A percentile compares a stretch with the other conserved stretches of the same genome.
These are phyloP conservation scores for Saraca asoca DNA, from an alignment of 331 rosid genomes.

Conservation along the genomic window DNA sequence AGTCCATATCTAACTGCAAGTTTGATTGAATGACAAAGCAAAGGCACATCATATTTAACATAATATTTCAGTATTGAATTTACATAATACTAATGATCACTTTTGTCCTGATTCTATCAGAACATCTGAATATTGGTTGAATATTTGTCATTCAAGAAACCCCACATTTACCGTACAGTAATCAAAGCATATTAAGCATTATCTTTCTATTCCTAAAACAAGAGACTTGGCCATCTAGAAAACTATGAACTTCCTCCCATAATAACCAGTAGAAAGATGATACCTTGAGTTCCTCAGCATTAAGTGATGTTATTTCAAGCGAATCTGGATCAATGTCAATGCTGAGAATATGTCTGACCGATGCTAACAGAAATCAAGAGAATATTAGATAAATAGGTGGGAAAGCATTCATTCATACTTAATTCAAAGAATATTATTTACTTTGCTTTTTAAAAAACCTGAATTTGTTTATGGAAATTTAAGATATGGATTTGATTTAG, in stretches of 20 bases:
- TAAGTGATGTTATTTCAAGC: too few relatives aligned
- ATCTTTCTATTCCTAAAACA: too few relatives aligned
- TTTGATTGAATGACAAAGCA: constrained; percentile 40
- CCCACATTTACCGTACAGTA: too few relatives aligned
- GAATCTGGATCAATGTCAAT: too few relatives aligned
- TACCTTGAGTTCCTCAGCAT: too few relatives aligned
- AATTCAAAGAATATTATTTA: constrained; percentile 1
- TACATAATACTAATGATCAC: constrained; percentile 9
- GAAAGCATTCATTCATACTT: not conserved
- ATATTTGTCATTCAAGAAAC: constrained; percentile 5
- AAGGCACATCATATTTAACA: constrained; percentile 24
- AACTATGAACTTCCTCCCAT: too few relatives aligned
- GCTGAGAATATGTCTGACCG: too few relatives aligned
- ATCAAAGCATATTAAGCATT: too few relatives aligned
- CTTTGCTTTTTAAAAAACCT: not conserved
- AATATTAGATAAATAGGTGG: constrained; percentile 32
- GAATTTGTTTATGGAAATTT: constrained; percentile 6
- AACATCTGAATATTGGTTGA: not conserved
- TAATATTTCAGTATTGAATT: constrained; percentile 16
- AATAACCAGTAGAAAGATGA: too few relatives aligned
- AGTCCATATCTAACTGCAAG: constrained; percentile 80
- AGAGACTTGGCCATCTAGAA: too few relatives aligned
- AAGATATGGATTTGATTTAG: constrained; percentile 19
- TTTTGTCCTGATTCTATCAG: constrained; percentile 19
- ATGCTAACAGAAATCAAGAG: constrained; percentile 41